Percentiles rank a stretch among this genome's conserved stretches.
These are phyloP conservation scores for Colletotrichum simmondsii DNA, from an alignment of 2,329 filamentous ascomycete genomes.

Conservation along the genomic window DNA sequence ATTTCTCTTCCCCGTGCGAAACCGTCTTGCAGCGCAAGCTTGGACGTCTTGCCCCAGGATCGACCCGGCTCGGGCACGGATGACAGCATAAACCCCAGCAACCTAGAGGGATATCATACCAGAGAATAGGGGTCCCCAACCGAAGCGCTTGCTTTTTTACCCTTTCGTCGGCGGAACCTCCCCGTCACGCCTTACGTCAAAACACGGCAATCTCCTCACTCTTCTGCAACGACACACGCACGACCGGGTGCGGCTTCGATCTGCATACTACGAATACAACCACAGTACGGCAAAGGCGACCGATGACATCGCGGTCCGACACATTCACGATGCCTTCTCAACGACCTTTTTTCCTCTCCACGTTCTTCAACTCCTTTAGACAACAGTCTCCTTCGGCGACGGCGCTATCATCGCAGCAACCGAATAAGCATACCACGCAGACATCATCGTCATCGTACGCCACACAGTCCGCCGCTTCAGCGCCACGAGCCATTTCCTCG, in stretches of 20 bases:
- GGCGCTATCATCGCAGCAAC: constrained; percentile 29
- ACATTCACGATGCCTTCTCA: constrained; percentile 58
- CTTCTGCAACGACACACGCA: background rate
- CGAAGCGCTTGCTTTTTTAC: constrained; percentile 15
- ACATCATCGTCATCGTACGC: constrained; percentile 26
- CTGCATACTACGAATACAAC: background rate
- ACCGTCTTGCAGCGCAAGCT: constrained; percentile 23
- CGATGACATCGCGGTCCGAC: background rate
- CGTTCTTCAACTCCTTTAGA: constrained; percentile 66
- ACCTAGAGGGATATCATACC: constrained; percentile 8
- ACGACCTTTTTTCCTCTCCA: constrained; percentile 66
- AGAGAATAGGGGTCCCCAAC: constrained; percentile 30
- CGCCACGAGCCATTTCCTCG: constrained; percentile 32
- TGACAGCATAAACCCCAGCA: constrained; percentile 32
- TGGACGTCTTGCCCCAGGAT: constrained; percentile 23
- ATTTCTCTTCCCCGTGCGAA: constrained; percentile 23
- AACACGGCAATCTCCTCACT: background rate
- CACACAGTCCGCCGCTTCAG: constrained; percentile 28
- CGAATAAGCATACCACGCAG: constrained; percentile 34
- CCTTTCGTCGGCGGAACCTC: constrained; percentile 11
- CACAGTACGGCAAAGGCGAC: constrained; percentile 2
- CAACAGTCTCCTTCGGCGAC: constrained; percentile 50
- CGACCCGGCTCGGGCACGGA: constrained; percentile 30
- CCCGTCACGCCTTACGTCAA: constrained; percentile 21
- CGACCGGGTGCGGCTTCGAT: background rate